phyloP scores from a whole-genome alignment of 2,329 filamentous ascomycete species.

The Hypoxylon sp. region DNA sequence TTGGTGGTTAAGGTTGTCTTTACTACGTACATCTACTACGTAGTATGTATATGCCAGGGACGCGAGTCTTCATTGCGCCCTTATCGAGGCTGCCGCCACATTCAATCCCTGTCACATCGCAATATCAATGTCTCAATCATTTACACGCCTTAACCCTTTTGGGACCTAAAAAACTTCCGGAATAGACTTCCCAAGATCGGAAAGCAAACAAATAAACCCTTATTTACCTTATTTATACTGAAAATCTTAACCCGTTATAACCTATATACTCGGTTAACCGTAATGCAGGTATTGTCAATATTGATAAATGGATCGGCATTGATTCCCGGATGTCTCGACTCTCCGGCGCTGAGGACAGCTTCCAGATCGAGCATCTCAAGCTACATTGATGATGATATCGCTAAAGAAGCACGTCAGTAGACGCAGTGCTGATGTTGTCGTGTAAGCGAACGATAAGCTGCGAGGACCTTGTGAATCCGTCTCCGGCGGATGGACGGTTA shows the following conservation, averaged over 20 bases:
- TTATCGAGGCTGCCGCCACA: slow-evolving; percentile 40
- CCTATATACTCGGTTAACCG: slow-evolving; percentile 30
- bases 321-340: slow-evolving; percentile 24
- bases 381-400: slow-evolving; percentile 17
- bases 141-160: slow-evolving; percentile 41
- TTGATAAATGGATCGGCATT: slow-evolving; percentile 45
- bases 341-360: slow-evolving; percentile 20
- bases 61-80: slow-evolving; percentile 29
- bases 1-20: slow-evolving; percentile 7
- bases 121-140: slow-evolving; percentile 44
- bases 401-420: slow-evolving; percentile 31
- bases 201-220: slow-evolving; percentile 30
- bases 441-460: slow-evolving; percentile 29
- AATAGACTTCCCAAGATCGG: slow-evolving; percentile 37
- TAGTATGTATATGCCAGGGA: slow-evolving; percentile 44
- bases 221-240: slow-evolving; percentile 25
- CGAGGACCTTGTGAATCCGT: slow-evolving; percentile 40
- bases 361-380: slow-evolving; percentile 33
- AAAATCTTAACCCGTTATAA: slow-evolving; percentile 38
- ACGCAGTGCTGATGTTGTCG: slow-evolving; percentile 24
- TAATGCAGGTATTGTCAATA: slow-evolving; percentile 42
- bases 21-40: slow-evolving; percentile 35
- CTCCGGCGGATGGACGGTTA: slow-evolving; percentile 26
- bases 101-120: slow-evolving; percentile 40
- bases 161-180: slow-evolving; percentile 38